Base-by-base conservation (phyloP, 2,329 filamentous ascomycete genomes). In the Colletotrichum abscissum region DNA sequence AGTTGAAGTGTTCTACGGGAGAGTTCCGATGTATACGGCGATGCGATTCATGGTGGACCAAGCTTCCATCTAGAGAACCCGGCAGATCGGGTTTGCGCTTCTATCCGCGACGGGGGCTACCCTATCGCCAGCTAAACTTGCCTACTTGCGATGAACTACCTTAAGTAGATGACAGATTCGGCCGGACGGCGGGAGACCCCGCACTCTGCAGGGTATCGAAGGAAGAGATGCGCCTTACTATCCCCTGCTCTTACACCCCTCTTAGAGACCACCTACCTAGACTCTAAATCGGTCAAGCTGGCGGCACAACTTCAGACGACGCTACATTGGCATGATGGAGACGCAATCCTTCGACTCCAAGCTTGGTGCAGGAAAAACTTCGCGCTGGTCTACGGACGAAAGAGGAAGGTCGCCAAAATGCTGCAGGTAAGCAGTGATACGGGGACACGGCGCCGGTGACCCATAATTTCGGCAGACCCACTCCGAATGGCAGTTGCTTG, bases 161-260 rank as follows among this genome's bases (percentile, higher is more conserved):
- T 33, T 33, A 11, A 33, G 11, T 14, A 55, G 30, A 35, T n/a
- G n/a, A 56, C 5, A 42, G 12, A 30, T 49, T 57, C 63, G 24
- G 52, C 52, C 52, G 63, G 24, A 58, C 16, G 14, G 14, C 56
- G 59, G 65, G 26, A 63, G 56, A 63, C 70, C 66, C 58, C 71
- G 71, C 71, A 70, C 46, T 62, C 9, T 57, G 67, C 71, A 66
- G 49, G 28, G 71, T 67, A 66, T 57, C 42, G 22, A 58, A 33
- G 55, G 46, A 57, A 22, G 16, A 35, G 16, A 35, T 26, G 35
- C 19, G 14, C 30, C 54, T 49, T 19, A 24, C 54, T 7, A 24
- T 49, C 35, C 56, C 28, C 24, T 12, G 42, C 28, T 42, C 24
- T 14, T 4, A 2, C 35, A 35, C 49, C 63, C 26, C 54, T 19